Percentiles rank a stretch among this genome's conserved stretches.
Evolutionary conservation across 305 asterid species (phyloP).

Genomic region (Fraxinus ornus): DNA sequence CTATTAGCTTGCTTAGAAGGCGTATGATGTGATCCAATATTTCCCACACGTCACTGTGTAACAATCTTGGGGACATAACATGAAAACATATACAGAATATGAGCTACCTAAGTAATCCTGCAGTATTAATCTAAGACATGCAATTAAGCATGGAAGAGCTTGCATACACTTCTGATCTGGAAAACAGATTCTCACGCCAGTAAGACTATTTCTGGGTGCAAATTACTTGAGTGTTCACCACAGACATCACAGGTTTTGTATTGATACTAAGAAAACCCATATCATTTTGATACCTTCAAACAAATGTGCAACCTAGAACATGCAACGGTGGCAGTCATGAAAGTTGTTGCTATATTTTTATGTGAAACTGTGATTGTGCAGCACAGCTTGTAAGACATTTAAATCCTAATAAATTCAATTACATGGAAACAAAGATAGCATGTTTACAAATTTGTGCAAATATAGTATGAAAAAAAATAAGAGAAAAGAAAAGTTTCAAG

Average conservation of each 20-base stretch:
- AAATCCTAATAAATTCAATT: slow-evolving; percentile 2
- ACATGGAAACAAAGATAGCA: slow-evolving; percentile 12
- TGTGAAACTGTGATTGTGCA: slow-evolving; percentile 24
- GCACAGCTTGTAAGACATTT: not conserved
- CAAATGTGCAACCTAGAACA: not conserved
- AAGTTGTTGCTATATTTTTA: not conserved
- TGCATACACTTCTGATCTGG: not conserved
- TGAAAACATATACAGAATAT: not conserved
- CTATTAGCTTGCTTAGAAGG: not conserved
- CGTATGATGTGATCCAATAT: not conserved
- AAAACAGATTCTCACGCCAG: not conserved
- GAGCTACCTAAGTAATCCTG: not conserved
- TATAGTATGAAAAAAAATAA: not conserved
- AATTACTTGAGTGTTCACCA: not conserved
- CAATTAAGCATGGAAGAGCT: slow-evolving; percentile 1
- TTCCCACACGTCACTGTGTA: not conserved
- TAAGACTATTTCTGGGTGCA: not conserved
- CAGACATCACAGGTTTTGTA: not conserved
- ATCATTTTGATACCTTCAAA: not conserved
- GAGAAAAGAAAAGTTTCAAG: not conserved
- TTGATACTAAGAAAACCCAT: slow-evolving; percentile 2
- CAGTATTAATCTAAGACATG: slow-evolving; percentile 5
- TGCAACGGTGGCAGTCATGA: not conserved
- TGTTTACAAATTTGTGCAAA: not conserved
- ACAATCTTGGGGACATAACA: not conserved